A percentile compares a stretch with the other conserved stretches of the same genome.
Conservation (phyloP, 345 rosid species). For the Eucalyptus leucophloia region DNA sequence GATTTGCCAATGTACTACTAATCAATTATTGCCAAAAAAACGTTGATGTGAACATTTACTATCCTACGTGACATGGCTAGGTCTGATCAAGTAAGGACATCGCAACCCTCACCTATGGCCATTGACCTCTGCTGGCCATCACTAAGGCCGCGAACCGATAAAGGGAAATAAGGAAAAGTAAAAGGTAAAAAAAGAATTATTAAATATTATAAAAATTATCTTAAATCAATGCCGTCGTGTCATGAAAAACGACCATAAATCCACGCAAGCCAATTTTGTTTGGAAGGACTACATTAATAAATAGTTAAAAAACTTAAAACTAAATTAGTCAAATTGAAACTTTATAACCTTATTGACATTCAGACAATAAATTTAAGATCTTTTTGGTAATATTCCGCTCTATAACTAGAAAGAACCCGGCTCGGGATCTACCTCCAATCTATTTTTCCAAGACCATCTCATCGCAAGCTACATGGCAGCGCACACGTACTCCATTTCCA, state of each 20-base stretch:
- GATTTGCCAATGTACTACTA: fast-evolving
- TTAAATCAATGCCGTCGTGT: no score
- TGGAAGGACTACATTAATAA: fast-evolving
- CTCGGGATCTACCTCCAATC: not conserved
- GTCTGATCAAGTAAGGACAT: fast-evolving
- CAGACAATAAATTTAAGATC: fast-evolving
- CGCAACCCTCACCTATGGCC: fast-evolving
- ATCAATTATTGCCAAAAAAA: not conserved
- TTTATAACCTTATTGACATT: not conserved
- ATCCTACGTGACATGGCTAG: fast-evolving
- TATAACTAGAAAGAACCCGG: not conserved
- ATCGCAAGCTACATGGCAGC: not conserved
- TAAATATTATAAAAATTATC: not conserved
- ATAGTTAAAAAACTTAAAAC: fast-evolving
- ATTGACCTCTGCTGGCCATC: fast-evolving
- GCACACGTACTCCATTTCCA: not conserved
- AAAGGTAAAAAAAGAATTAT: not conserved
- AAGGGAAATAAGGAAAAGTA: no score
- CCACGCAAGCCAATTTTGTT: fast-evolving
- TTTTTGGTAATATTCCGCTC: not conserved
- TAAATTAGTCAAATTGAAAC: not conserved
- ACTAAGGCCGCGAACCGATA: fast-evolving
- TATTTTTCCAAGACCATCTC: not conserved
- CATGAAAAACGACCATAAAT: fast-evolving
- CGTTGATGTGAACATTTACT: no score